Base-by-base conservation (phyloP, 495 filamentous ascomycete genomes). In the Cudoniella acicularis region DNA sequence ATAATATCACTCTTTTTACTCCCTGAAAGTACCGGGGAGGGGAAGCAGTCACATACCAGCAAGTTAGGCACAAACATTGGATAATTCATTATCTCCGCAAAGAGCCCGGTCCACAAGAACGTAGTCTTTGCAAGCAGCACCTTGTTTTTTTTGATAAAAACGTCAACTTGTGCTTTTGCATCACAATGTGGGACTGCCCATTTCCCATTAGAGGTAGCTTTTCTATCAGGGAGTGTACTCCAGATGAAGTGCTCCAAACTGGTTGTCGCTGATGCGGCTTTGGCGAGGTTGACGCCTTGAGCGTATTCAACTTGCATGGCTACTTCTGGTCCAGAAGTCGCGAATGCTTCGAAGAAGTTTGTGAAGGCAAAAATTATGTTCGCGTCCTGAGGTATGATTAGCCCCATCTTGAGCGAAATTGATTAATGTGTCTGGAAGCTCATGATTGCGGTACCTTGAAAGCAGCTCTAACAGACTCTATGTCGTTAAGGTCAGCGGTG, bases 321-420 rank as follows among this genome's bases (percentile, higher is more conserved):
- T 26, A 68, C 49, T 18, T 57, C 52, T 59, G 63, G 60, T 43
- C 69, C 63, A 23, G 57, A 60, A 1, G 71, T 69, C 18, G 66
- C 60, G 36, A 56, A 16, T 9, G 67, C 36, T 55, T 76, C 69
- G 25, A 74, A 62, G 26, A 79, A 83, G 69, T 81, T 79, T n/a
- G 83, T 85, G 18, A 83, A 69, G 22, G 64, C 73, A 65, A 77
- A 87, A 57, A 85, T 74, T n/a, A n/a, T n/a, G n/a, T n/a, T n/a
- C n/a, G n/a, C n/a, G n/a, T n/a, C n/a, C n/a, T n/a, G n/a, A n/a
- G n/a, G n/a, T n/a, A n/a, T n/a, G n/a, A n/a, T n/a, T n/a, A n/a
- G n/a, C n/a, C n/a, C n/a, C n/a, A n/a, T n/a, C n/a, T n/a, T n/a
- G n/a, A n/a, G n/a, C n/a, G n/a, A n/a, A n/a, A n/a, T n/a, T n/a